Evolutionary conservation across 2,329 filamentous ascomycete species (phyloP).

Genomic region (Incumbomyces lentus): DNA sequence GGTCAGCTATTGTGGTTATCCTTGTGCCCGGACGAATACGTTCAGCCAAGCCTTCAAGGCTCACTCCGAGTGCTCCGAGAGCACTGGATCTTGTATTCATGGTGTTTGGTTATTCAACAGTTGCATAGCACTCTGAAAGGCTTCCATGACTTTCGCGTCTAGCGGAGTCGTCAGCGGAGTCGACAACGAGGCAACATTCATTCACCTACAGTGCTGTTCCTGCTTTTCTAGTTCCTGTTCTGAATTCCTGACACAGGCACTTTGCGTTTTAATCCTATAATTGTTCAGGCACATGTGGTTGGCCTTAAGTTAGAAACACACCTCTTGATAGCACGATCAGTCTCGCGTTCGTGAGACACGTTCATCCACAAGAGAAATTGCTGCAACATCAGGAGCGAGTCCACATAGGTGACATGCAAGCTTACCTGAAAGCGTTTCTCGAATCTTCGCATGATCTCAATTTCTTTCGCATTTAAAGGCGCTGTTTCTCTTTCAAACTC

Average conservation of each 20-base stretch:
- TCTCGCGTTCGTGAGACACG: conserved; percentile 61
- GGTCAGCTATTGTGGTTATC: too few species aligned
- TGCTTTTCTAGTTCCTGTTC: conserved; percentile 63
- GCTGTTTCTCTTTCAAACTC: conserved; percentile 58
- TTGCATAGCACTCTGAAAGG: conserved; percentile 39
- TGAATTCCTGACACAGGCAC: conserved; percentile 62
- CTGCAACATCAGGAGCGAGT: conserved; percentile 34
- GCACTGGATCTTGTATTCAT: background rate
- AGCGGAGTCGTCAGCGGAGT: background rate
- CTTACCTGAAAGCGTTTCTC: conserved; percentile 54
- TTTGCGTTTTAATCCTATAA: conserved; percentile 63
- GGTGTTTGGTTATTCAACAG: conserved; percentile 15
- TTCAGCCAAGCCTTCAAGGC: background rate
- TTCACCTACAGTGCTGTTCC: conserved; percentile 64
- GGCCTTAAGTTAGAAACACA: conserved; percentile 25
- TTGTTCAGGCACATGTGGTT: background rate
- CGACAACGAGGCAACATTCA: background rate
- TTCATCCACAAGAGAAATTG: conserved; percentile 73
- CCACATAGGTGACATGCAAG: background rate
- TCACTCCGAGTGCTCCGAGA: background rate
- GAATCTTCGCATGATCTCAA: conserved; percentile 56
- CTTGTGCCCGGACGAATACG: too few species aligned
- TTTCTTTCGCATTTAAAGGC: conserved; percentile 54
- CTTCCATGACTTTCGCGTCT: conserved; percentile 37
- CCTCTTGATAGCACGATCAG: conserved; percentile 68